Evolutionary conservation across 495 filamentous ascomycete genomes (phyloP).

Genomic region (Chaetomidium leptoderma): DNA sequence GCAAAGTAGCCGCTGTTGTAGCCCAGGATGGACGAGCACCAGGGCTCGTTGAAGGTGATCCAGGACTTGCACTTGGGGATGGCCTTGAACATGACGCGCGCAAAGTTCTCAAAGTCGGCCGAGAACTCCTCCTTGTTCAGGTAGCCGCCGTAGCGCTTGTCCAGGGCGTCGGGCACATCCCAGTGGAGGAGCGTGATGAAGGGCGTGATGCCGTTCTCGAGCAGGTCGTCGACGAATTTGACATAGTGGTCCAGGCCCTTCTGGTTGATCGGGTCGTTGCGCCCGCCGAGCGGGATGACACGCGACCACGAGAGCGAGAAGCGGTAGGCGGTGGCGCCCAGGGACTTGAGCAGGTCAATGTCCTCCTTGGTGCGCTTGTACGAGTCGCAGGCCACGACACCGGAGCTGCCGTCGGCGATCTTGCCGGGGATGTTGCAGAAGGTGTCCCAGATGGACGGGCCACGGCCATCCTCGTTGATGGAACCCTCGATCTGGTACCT

Average conservation of each 20-base stretch:
- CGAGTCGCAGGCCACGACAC: constrained; percentile 69
- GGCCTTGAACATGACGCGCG: constrained; percentile 52
- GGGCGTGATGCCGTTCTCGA: constrained; percentile 54
- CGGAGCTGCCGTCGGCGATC: constrained; percentile 65
- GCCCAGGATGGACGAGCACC: constrained; percentile 57
- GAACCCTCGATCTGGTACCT: constrained; percentile 78
- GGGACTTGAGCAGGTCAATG: constrained; percentile 64
- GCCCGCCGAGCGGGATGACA: constrained; percentile 63
- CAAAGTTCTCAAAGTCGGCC: constrained; percentile 58
- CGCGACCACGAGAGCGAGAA: constrained; percentile 75
- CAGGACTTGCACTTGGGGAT: constrained; percentile 59
- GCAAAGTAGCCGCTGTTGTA: constrained; percentile 59
- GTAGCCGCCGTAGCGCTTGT: constrained; percentile 59
- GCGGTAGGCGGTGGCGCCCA: constrained; percentile 62
- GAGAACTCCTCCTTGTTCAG: constrained; percentile 57
- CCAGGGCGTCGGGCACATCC: constrained; percentile 57
- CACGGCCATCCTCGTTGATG: constrained; percentile 61
- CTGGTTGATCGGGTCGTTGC: constrained; percentile 59
- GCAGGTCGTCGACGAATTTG: constrained; percentile 57
- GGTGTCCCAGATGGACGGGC: constrained; percentile 72
- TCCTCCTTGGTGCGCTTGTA: constrained; percentile 71
- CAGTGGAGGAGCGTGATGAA: constrained; percentile 64
- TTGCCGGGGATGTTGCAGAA: constrained; percentile 71
- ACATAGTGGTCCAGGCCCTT: constrained; percentile 56
- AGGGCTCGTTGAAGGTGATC: constrained; percentile 67